Conservation (phyloP, 257 asterid genomes). For the Solanum corneliomulleri region DNA sequence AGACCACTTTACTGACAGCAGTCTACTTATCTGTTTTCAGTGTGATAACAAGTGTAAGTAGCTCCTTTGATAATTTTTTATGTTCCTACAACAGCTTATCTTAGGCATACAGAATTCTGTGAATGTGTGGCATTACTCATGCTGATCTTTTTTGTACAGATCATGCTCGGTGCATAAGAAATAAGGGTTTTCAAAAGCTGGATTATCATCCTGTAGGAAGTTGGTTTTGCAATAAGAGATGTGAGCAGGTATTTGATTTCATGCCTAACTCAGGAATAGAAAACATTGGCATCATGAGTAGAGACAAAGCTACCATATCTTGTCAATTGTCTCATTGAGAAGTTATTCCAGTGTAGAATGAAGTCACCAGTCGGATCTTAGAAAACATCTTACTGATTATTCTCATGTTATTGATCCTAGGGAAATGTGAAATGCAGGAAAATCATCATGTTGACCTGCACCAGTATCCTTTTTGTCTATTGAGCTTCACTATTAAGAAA, state of each 20-base stretch:
- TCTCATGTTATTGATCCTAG: neutral
- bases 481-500: neutral
- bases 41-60: slow-evolving; percentile 67
- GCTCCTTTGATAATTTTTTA: neutral
- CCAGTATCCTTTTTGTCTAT: neutral
- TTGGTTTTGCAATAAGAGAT: slow-evolving; percentile 57
- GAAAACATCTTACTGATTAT: neutral
- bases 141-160: slow-evolving; percentile 22
- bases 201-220: slow-evolving; percentile 15
- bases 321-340: neutral
- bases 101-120: neutral
- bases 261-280: neutral
- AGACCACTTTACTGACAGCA: slow-evolving; percentile 15
- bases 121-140: neutral
- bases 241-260: slow-evolving; percentile 40
- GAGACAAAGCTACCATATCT: neutral
- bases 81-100: neutral
- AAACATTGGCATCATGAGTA: neutral
- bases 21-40: slow-evolving; percentile 37
- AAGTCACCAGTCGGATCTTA: neutral
- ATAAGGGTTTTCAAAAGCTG: slow-evolving; percentile 14
- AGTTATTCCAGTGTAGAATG: neutral
- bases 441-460: neutral
- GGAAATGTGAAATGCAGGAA: neutral
- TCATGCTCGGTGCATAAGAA: slow-evolving; percentile 45